These are phyloP conservation scores for Boletus fagicola DNA, from an alignment of 768 basidiomycete genomes.

Conservation along the genomic window DNA sequence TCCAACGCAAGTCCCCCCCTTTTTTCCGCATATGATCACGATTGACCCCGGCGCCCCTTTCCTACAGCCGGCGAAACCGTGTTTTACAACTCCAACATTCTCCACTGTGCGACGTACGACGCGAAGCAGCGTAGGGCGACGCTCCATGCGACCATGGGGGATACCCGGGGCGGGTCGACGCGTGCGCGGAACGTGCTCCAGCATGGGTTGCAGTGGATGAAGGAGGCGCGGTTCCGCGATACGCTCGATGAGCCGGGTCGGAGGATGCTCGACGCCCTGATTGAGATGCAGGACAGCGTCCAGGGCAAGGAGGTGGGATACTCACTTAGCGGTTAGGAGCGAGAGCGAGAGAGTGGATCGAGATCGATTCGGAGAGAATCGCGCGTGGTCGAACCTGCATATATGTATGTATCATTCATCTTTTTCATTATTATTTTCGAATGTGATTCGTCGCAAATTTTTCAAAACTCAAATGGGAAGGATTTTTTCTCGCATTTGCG, in stretches of 20 bases:
- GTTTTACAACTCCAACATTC: slow-evolving; percentile 78
- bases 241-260: slow-evolving; percentile 45
- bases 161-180: slow-evolving; percentile 54
- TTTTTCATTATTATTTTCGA: not conserved
- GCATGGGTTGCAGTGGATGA: slow-evolving; percentile 74
- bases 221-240: slow-evolving; percentile 44
- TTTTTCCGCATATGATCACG: too few species aligned
- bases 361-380: too few species aligned
- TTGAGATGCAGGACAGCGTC: slow-evolving; percentile 48
- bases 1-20: slow-evolving; percentile 46
- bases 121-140: slow-evolving; percentile 53
- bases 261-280: slow-evolving; percentile 58
- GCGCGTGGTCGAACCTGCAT: too few species aligned
- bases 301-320: slow-evolving; percentile 48
- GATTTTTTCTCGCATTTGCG: not conserved
- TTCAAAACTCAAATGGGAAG: not conserved
- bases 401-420: not conserved
- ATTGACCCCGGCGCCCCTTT: not conserved
- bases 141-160: slow-evolving; percentile 68
- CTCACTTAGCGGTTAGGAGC: slow-evolving; percentile 41
- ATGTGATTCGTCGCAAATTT: not conserved
- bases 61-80: slow-evolving; percentile 63
- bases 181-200: slow-evolving; percentile 75
- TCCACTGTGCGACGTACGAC: slow-evolving; percentile 70
- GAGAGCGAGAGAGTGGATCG: too few species aligned